Evolutionary conservation across 805 yeast species (phyloP), one percentile per base, ranked within the genome.

Genomic region (Monosporozyma yasuniensis): DNA sequence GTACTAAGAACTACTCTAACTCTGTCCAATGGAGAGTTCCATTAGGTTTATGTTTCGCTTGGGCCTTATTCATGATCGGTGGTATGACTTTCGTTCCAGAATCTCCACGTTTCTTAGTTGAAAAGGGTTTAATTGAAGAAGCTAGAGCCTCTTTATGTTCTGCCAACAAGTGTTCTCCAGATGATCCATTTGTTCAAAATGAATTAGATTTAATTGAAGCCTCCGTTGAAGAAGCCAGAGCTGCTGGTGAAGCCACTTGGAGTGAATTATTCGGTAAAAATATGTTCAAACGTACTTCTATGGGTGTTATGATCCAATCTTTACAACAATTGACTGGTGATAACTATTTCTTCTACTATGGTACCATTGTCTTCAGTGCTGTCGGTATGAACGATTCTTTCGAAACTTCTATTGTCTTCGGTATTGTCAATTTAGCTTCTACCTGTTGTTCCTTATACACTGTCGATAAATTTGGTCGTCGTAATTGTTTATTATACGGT

Each of bases 1-100:
- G 89, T 67, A 80, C 68, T 16, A 66, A 65, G 48, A 59, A 56
- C 23, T 65, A 65, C 52, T 43, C 52, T 5, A 54, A 61, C 82
- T 60, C 66, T 30, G 87, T 68, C 12, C 85, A 81, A 70, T 84
- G 89, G 89, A 81, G 90, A 76, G 76, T 84, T 55, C 87, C 86
- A 50, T 72, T 84, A 61, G 85, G 84, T 51, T 66, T 80, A 53
- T 71, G 74, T 59, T 76, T 76, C 58, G 72, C 73, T 27, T 77
- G 78, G 78, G 76, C 75, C 21, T 37, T 72, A 41, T 57, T 69
- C 49, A 65, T 72, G 72, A 60, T 71, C 47, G 61, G 57, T 30
- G 74, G 69, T 54, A 62, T 71, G 65, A 55, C 64, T 18, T 75
- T 77, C 60, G 81, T 83, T 76, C 90, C 90, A 43, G 91, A 84